Evolutionary conservation across 2,329 filamentous ascomycete species (phyloP).

Genomic region (Alternaria sp.): DNA sequence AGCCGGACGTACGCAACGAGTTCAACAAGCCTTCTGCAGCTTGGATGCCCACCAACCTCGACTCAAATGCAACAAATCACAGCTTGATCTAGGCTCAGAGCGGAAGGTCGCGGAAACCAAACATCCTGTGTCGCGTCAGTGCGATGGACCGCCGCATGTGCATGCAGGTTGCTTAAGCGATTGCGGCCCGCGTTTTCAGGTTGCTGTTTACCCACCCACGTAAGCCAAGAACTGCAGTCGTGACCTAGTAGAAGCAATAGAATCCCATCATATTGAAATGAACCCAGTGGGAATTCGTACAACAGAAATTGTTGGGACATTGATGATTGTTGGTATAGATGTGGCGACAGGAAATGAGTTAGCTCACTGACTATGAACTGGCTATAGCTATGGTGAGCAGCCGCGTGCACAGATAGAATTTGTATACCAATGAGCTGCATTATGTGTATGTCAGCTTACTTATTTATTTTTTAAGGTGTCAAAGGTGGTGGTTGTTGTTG

Average conservation of each 20-base stretch:
- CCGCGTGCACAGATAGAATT: neutral
- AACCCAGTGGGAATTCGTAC: neutral
- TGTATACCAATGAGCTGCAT: neutral
- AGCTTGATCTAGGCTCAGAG: neutral
- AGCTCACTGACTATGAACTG: neutral
- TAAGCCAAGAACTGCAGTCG: neutral
- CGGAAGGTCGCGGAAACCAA: neutral
- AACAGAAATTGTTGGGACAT: neutral
- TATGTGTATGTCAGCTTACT: neutral
- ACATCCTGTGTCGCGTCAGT: slow-evolving; percentile 7
- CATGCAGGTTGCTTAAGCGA: slow-evolving; percentile 7
- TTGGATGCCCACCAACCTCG: neutral
- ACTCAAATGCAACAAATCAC: neutral
- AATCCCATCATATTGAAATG: rapidly evolving
- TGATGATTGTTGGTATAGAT: neutral
- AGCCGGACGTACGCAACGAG: neutral
- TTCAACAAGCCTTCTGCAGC: neutral
- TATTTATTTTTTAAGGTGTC: no score
- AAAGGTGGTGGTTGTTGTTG: no score
- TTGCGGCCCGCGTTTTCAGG: neutral
- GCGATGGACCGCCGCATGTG: slow-evolving; percentile 2
- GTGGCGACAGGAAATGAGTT: neutral
- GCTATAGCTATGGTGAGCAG: neutral
- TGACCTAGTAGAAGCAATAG: rapidly evolving
- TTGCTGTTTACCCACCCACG: neutral